Base-by-base conservation (phyloP, 2,329 filamentous ascomycete genomes). In the Botryotinia globosa region DNA sequence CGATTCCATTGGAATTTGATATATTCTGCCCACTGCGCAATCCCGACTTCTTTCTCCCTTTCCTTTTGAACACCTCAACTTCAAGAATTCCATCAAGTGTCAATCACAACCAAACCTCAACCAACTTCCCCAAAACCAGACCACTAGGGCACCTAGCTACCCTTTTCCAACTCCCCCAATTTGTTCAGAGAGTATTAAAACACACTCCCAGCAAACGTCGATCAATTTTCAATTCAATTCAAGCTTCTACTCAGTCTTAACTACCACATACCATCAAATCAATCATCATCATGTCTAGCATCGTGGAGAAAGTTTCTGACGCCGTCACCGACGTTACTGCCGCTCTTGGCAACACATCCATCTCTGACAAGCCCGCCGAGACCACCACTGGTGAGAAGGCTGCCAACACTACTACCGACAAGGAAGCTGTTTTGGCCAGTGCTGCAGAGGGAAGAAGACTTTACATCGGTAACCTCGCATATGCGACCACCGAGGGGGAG, bases 381-480 rank as follows among this genome's bases (percentile, higher is more conserved):
- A 82, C 86, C 81, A 83, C 83, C 81, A 86, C 81, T 76, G 61
- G 69, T 66, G 69, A 71, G 29, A 77, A 74, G 69, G 73, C 72
- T 37, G 73, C 73, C 70, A 75, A 73, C 65, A 73, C 73, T 32
- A 78, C 82, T 78, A 84, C 91, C 81, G 89, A 92, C 85, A 92
- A 93, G 83, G 94, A 97, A 85, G 94, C 94, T 84, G 94, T 96
- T 83, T 91, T 96, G 84, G 94, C 94, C 86, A 97, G 94, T 87
- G 96, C 96, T 85, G 94, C 95, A 85, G 96, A 99, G 89, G 95
- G 96, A 85, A 94, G 96, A 88, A 94, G 96, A 87, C 92, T 99
- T 82, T 99, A 99, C 88, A 98, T 99, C 88, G 96, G 96, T 89
- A 99, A 99, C 89, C 93, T 99, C 90, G 96, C 96, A 82, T 99